Evolutionary conservation across 257 asterid species (phyloP).

Genomic region (Fraxinus quadrangulata): DNA sequence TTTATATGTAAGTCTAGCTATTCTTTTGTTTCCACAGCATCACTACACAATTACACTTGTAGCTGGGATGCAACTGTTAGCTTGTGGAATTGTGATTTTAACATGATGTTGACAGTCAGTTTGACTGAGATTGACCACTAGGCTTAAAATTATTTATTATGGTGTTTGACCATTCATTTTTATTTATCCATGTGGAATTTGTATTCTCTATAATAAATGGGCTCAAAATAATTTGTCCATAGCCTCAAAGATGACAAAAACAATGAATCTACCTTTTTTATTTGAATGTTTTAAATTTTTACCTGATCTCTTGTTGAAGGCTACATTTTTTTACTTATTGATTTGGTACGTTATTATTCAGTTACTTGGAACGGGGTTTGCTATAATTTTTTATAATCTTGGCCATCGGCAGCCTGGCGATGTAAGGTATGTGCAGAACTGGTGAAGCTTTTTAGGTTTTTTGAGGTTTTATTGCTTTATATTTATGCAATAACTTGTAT

Average conservation of each 20-base stretch:
- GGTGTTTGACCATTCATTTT: not conserved
- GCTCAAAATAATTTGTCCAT: not conserved
- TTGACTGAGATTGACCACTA: not conserved
- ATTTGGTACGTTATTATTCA: conserved; percentile 33
- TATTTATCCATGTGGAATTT: not conserved
- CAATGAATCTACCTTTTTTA: conserved; percentile 12
- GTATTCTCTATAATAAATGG: conserved; percentile 5
- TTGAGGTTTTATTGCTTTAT: not conserved
- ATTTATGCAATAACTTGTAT: conserved; percentile 7
- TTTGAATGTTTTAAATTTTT: conserved; percentile 11
- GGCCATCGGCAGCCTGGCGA: conserved; percentile 92
- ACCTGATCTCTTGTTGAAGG: conserved; percentile 5
- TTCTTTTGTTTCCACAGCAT: conserved; percentile 14
- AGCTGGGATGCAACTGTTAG: not conserved
- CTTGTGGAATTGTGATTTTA: not conserved
- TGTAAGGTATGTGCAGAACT: conserved; percentile 52
- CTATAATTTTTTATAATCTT: conserved; percentile 79
- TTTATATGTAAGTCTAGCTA: conserved; percentile 65
- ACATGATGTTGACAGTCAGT: not conserved
- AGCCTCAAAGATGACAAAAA: conserved; percentile 2
- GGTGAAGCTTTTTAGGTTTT: not conserved
- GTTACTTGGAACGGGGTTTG: conserved; percentile 86
- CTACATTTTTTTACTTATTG: conserved; percentile 15
- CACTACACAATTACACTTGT: not conserved
- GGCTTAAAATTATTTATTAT: not conserved